Percentiles rank a stretch among this genome's conserved stretches.
These are phyloP conservation scores for Ceratocystis harringtonii DNA, from an alignment of 2,329 filamentous ascomycete species.

Conservation along the genomic window DNA sequence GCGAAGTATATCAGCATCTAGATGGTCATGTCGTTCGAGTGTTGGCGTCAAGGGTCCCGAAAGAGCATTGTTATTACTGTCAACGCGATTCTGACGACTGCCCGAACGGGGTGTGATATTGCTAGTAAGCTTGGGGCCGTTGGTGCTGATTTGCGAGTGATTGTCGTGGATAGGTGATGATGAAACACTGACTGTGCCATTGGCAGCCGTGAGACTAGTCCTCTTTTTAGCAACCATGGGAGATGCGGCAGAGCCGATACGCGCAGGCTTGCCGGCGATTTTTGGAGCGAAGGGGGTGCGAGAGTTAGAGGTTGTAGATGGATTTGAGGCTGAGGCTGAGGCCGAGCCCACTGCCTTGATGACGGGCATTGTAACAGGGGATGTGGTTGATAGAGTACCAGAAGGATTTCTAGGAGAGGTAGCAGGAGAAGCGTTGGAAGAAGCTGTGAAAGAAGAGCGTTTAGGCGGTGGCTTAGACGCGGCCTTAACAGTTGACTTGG, in stretches of 20 bases:
- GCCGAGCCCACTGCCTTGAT: slow-evolving; percentile 14
- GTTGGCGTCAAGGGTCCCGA: slow-evolving; percentile 36
- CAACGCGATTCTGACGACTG: slow-evolving; percentile 53
- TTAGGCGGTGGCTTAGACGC: not conserved
- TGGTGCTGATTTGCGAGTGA: slow-evolving; percentile 16
- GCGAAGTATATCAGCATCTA: slow-evolving; percentile 9
- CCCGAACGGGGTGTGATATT: slow-evolving; percentile 71
- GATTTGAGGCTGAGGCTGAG: not conserved
- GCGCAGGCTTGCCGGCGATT: slow-evolving; percentile 33
- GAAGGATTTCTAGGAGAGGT: too few relatives aligned
- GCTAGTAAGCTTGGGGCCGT: slow-evolving; percentile 31
- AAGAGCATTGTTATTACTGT: slow-evolving; percentile 56
- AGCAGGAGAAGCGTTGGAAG: too few relatives aligned
- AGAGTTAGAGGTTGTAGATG: not conserved
- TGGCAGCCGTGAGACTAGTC: not conserved
- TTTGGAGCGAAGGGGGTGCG: slow-evolving; percentile 39
- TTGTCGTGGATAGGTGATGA: slow-evolving; percentile 32
- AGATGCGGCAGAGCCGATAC: slow-evolving; percentile 2
- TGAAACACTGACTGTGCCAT: not conserved
- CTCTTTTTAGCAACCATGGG: slow-evolving; percentile 6
- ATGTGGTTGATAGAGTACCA: not conserved
- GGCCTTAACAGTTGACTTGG: not conserved
- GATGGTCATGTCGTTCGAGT: slow-evolving; percentile 25
- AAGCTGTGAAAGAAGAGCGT: not conserved
- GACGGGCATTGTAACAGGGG: slow-evolving; percentile 8